Conservation (phyloP, 768 basidiomycete species). For the Suillus discolor region DNA sequence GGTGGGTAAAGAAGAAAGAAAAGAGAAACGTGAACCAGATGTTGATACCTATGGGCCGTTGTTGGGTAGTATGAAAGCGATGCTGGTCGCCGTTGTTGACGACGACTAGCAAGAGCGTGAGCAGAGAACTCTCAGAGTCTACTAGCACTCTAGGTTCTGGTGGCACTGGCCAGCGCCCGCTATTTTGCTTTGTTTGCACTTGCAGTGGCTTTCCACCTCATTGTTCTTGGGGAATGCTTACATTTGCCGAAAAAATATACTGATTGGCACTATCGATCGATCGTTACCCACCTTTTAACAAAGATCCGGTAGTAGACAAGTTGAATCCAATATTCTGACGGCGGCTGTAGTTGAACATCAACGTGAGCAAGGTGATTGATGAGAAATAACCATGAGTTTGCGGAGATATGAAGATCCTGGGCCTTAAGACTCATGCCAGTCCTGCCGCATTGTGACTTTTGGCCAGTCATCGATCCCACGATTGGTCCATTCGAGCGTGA, state of each 20-base stretch:
- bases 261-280: neutral
- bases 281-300: neutral
- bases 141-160: conserved; percentile 6
- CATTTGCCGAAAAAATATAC: conserved; percentile 1
- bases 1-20: conserved; percentile 24
- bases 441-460: neutral
- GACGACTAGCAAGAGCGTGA: conserved; percentile 35
- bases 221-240: neutral
- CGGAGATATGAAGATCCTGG: conserved; percentile 4
- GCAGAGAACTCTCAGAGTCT: conserved; percentile 26
- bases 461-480: neutral
- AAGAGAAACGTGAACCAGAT: conserved; percentile 5
- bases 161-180: neutral
- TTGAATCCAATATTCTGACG: neutral
- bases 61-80: conserved; percentile 8
- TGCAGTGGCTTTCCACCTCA: neutral
- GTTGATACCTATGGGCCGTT: conserved; percentile 8
- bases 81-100: conserved; percentile 31
- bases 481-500: neutral
- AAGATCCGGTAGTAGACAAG: neutral
- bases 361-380: neutral
- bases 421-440: neutral
- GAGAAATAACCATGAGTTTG: conserved; percentile 1
- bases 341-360: neutral
- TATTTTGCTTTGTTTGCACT: conserved; percentile 25